A percentile compares a stretch with the other conserved stretches of the same genome.
Evolutionary conservation across 768 basidiomycete species (phyloP).

Genomic region (Suillus spraguei): DNA sequence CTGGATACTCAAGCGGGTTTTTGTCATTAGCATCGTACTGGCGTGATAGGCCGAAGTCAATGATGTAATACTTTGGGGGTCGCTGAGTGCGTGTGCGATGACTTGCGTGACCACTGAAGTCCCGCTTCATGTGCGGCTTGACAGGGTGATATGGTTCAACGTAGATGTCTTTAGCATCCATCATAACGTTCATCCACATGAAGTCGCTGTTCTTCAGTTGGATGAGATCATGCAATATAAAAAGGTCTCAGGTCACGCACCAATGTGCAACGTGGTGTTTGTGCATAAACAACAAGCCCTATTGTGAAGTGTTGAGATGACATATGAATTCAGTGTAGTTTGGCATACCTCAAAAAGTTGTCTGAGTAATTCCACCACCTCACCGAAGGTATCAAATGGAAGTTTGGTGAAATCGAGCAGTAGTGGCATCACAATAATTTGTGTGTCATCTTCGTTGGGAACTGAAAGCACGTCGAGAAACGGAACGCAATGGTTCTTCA

Average conservation of each 20-base stretch:
- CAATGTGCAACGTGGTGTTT: conserved; percentile 8
- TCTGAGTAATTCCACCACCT: conserved; percentile 34
- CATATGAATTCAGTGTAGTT: background rate
- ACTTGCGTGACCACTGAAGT: conserved; percentile 24
- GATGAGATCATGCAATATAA: too few relatives aligned
- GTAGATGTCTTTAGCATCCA: conserved; percentile 29
- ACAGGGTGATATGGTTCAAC: conserved; percentile 30
- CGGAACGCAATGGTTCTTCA: conserved; percentile 39
- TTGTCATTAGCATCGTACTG: conserved; percentile 28
- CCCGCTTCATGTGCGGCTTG: conserved; percentile 12
- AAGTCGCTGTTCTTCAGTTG: conserved; percentile 24
- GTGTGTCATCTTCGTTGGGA: conserved; percentile 9
- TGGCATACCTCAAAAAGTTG: conserved; percentile 33
- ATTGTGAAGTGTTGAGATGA: background rate
- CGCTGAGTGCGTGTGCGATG: conserved; percentile 31
- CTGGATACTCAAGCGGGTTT: conserved; percentile 28
- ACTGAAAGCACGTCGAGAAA: conserved; percentile 27
- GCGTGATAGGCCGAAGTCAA: conserved; percentile 40
- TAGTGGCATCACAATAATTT: conserved; percentile 38
- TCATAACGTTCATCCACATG: conserved; percentile 34
- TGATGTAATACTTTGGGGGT: conserved; percentile 36
- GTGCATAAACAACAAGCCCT: conserved; percentile 33
- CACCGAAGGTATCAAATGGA: conserved; percentile 34
- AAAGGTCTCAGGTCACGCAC: too few relatives aligned
- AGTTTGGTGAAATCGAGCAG: conserved; percentile 29